Percentiles rank a stretch among this genome's conserved stretches.
Conservation (phyloP, 768 basidiomycete genomes). For the Rhodosporidiobolus odoratus region DNA sequence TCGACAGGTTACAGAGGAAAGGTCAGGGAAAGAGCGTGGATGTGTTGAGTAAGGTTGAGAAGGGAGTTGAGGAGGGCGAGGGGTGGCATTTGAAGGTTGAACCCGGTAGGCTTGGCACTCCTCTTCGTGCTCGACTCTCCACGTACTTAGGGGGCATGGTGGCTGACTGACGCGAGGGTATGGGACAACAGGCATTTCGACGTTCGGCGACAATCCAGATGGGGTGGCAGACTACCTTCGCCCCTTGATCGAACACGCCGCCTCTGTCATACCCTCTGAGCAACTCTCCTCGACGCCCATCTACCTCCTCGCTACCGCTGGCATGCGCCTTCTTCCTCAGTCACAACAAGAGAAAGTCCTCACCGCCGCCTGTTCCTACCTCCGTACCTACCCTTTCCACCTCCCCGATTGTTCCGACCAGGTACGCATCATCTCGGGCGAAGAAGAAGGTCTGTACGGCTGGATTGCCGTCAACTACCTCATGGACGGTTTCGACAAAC, state of each 20-base stretch:
- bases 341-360: constrained; percentile 67
- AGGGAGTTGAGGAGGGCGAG: constrained; percentile 73
- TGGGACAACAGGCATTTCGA: constrained; percentile 68
- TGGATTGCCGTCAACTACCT: constrained; percentile 99
- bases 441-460: constrained; percentile 96
- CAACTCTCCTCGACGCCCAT: constrained; percentile 77
- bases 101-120: constrained; percentile 57
- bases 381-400: constrained; percentile 66
- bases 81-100: constrained; percentile 88
- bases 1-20: constrained; percentile 55
- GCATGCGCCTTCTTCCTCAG: constrained; percentile 80
- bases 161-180: background rate
- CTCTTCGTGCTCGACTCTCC: too few relatives aligned
- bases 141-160: background rate
- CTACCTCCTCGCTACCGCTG: constrained; percentile 91
- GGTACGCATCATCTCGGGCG: constrained; percentile 89
- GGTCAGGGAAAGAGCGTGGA: constrained; percentile 53
- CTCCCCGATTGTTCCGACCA: constrained; percentile 81
- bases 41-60: constrained; percentile 77
- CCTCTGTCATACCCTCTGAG: constrained; percentile 76
- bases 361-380: constrained; percentile 68
- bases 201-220: constrained; percentile 64
- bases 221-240: constrained; percentile 68
- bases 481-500: constrained; percentile 79
- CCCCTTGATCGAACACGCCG: constrained; percentile 77